Evolutionary conservation across 495 filamentous ascomycete genomes (phyloP), one percentile per base, ranked within the genome.

Genomic region (Penicillium arizonense): DNA sequence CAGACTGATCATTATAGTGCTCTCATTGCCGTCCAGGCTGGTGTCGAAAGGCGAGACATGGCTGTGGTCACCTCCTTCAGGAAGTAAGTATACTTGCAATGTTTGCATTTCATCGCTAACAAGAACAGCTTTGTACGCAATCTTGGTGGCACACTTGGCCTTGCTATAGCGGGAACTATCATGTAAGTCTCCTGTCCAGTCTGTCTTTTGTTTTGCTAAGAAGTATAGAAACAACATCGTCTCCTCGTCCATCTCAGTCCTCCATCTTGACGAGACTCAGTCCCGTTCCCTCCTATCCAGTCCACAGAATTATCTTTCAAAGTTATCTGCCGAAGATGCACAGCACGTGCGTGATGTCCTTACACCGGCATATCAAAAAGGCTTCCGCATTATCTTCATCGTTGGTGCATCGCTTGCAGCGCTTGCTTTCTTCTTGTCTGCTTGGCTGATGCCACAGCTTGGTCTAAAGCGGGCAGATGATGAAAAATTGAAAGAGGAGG

Each of bases 41-140:
- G 78, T 2, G 78, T 80, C 20, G 73, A 74, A 18, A 64, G 78
- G 58, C 63, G 70, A 23, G 77, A 82, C 28, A 82, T 80, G 78
- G 79, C 79, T 14, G 75, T 81, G 7, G 74, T 80, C 12, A 82
- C 79, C 5, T 69, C 74, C 5, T 78, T 78, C 51, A 66, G 79
- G 30, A 82, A 80, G 78, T 81, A 61, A 49, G 73, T 55, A 20
- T n/a, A 21, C 2, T 20, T 10, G 2, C 8, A 10, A 16, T 18
- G 28, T 3, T 32, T 37, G 53, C 52, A 42, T n/a, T 38, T 35
- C 10, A 41, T 38, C 14, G 37, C 52, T 64, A 55, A 68, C 47
- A 13, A 35, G 4, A 36, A 38, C 48, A 82, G 77, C 53, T 81
- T 81, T 55, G 67, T 78, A 13, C 63, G 80, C 30, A 79, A 78